phyloP scores from a whole-genome alignment of 2,329 filamentous ascomycete species.

The Aspergillus proliferans region DNA sequence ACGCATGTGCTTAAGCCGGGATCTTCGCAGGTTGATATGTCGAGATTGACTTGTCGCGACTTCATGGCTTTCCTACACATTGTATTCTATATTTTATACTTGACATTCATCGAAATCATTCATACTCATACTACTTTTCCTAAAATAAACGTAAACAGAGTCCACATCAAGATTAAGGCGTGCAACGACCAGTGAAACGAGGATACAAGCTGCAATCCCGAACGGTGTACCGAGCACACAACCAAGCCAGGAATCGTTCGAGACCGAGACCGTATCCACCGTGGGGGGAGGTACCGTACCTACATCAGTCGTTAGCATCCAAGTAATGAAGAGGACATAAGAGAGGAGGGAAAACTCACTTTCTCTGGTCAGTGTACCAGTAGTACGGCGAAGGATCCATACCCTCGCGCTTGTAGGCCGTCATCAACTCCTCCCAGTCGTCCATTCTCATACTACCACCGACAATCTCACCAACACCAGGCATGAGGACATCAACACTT shows the following conservation, averaged over 20 bases:
- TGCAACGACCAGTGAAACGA: conserved; percentile 46
- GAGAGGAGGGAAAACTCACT: conserved; percentile 52
- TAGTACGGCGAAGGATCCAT: conserved; percentile 84
- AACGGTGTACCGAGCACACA: conserved; percentile 61
- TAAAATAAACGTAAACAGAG: too few relatives aligned
- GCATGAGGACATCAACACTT: conserved; percentile 82
- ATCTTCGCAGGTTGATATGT: too few relatives aligned
- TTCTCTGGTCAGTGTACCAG: conserved; percentile 98
- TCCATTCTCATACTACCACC: conserved; percentile 96
- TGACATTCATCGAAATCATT: background rate
- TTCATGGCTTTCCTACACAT: too few relatives aligned
- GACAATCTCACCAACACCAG: conserved; percentile 93
- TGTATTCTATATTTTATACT: too few relatives aligned
- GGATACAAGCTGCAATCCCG: conserved; percentile 52
- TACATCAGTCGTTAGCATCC: conserved; percentile 26
- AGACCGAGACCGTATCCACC: conserved; percentile 89
- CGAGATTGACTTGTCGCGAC: too few relatives aligned
- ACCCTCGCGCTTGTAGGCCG: conserved; percentile 77
- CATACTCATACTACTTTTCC: background rate
- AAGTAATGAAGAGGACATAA: background rate
- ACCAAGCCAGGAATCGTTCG: conserved; percentile 69
- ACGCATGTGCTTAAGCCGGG: too few relatives aligned
- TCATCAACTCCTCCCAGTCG: conserved; percentile 81
- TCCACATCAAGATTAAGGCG: conserved; percentile 28
- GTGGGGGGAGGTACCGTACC: conserved; percentile 86